Conservation (phyloP, 352 stramenopile species). For the Saprolegnia parasitica region DNA sequence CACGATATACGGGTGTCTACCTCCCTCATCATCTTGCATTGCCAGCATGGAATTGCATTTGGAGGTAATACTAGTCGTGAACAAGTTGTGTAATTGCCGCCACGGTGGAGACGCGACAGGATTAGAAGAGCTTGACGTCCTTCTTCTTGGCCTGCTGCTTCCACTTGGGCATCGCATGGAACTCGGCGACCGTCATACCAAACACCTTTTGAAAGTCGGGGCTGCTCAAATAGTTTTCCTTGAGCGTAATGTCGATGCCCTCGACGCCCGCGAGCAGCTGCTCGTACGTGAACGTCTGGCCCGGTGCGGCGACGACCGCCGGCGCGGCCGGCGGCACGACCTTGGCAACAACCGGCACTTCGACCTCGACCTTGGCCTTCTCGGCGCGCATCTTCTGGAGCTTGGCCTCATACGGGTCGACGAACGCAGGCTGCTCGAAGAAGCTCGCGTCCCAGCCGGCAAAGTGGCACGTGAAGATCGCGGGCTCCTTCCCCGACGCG, state of each 20-base stretch:
- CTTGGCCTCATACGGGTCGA: slow-evolving; percentile 86
- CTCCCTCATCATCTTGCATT: no score
- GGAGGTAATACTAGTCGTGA: no score
- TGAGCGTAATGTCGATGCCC: slow-evolving; percentile 66
- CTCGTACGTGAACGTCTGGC: slow-evolving; percentile 54
- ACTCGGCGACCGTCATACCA: slow-evolving; percentile 56
- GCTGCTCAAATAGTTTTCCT: slow-evolving; percentile 76
- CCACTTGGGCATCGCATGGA: slow-evolving; percentile 70
- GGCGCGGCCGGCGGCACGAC: slow-evolving; percentile 30
- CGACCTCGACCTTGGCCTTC: slow-evolving; percentile 48
- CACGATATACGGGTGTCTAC: no score
- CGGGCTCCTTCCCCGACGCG: slow-evolving; percentile 73
- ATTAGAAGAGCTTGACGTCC: slow-evolving; percentile 79
- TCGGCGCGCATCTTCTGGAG: slow-evolving; percentile 72
- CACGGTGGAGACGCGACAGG: no score
- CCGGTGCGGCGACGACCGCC: slow-evolving; percentile 23
- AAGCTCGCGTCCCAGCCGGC: slow-evolving; percentile 80
- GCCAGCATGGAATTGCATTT: no score
- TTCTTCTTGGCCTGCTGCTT: slow-evolving; percentile 87
- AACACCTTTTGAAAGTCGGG: slow-evolving; percentile 73
- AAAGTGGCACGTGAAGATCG: slow-evolving; percentile 90
- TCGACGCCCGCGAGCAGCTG: slow-evolving; percentile 67
- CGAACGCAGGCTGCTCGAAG: slow-evolving; percentile 80
- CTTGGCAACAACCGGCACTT: slow-evolving; percentile 22
- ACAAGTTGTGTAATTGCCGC: slow-evolving; percentile 2